Percentiles rank a stretch among this genome's conserved stretches.
Evolutionary conservation across 768 basidiomycete genomes (phyloP).

Genomic region (Tulasnella sp.): DNA sequence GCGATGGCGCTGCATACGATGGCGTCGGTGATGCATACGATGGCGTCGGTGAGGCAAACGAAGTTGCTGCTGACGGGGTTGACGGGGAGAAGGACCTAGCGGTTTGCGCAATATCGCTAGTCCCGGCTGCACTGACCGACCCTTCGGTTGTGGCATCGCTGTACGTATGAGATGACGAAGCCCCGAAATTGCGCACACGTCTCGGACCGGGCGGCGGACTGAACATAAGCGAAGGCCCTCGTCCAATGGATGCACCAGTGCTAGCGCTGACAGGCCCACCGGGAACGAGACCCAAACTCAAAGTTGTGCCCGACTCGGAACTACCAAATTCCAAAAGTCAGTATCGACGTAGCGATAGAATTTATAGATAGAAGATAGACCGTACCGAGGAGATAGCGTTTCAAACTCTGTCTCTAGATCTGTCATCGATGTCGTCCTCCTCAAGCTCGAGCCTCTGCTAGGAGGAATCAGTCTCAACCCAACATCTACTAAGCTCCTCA

Average conservation of each 20-base stretch:
- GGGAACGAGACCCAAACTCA: conserved; percentile 13
- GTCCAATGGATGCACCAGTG: conserved; percentile 14
- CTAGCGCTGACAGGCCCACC: conserved; percentile 6
- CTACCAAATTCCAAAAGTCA: background rate
- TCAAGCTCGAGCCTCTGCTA: conserved; percentile 45
- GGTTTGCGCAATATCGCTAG: background rate
- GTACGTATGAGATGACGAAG: background rate
- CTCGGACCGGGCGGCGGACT: conserved; percentile 4
- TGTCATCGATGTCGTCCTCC: conserved; percentile 63
- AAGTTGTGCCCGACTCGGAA: conserved; percentile 1
- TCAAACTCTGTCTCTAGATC: conserved; percentile 57
- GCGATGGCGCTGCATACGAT: background rate
- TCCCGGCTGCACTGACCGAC: background rate
- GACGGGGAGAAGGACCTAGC: background rate
- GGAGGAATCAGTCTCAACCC: conserved; percentile 52
- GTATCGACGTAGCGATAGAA: background rate
- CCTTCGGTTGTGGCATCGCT: background rate
- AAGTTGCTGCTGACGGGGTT: background rate
- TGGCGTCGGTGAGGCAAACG: background rate
- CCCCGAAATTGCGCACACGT: background rate
- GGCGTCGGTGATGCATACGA: background rate
- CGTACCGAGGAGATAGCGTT: background rate
- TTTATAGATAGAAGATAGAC: background rate
- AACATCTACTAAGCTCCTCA: conserved; percentile 48
- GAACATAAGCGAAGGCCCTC: conserved; percentile 6